Evolutionary conservation across 225 moss, liverwort and hornwort genomes (phyloP).

Genomic region (Polytrichum commune): DNA sequence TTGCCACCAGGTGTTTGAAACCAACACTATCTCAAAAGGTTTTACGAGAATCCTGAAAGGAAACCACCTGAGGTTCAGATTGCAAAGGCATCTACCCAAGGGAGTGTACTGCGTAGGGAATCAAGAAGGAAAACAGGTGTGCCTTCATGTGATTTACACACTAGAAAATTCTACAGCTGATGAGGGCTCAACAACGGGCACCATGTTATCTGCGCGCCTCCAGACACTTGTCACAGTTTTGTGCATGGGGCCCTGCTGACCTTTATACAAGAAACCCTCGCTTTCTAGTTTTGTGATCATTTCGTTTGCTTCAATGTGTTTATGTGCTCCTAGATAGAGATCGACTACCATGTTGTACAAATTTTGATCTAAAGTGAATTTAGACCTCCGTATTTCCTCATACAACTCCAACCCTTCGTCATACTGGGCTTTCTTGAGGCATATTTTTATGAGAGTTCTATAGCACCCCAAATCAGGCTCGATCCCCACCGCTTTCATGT

Average conservation of each 20-base stretch:
- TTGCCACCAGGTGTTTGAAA: no score
- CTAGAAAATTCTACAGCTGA: no score
- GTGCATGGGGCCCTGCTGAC: constrained; percentile 10
- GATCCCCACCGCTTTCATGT: constrained; percentile 50
- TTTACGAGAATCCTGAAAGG: no score
- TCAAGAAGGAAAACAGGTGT: no score
- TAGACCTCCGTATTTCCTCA: constrained; percentile 27
- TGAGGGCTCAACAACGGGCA: constrained; percentile 1
- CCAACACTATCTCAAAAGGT: no score
- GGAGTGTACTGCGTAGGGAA: no score
- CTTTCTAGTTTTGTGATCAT: constrained; percentile 45
- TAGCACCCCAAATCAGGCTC: constrained; percentile 59
- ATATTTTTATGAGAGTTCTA: constrained; percentile 62
- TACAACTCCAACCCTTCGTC: constrained; percentile 53
- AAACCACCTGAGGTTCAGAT: no score
- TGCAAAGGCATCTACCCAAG: no score
- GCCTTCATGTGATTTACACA: no score
- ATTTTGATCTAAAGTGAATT: constrained; percentile 50
- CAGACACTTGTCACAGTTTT: constrained; percentile 30
- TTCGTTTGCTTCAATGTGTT: constrained; percentile 39
- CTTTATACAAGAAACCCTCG: constrained; percentile 52
- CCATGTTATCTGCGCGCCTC: constrained; percentile 29
- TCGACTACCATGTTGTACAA: constrained; percentile 69
- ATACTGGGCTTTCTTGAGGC: constrained; percentile 45
- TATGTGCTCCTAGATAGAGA: constrained; percentile 54